Conservation (phyloP, 176 grass and related monocot species). For the Tillandsia fasciculata region DNA sequence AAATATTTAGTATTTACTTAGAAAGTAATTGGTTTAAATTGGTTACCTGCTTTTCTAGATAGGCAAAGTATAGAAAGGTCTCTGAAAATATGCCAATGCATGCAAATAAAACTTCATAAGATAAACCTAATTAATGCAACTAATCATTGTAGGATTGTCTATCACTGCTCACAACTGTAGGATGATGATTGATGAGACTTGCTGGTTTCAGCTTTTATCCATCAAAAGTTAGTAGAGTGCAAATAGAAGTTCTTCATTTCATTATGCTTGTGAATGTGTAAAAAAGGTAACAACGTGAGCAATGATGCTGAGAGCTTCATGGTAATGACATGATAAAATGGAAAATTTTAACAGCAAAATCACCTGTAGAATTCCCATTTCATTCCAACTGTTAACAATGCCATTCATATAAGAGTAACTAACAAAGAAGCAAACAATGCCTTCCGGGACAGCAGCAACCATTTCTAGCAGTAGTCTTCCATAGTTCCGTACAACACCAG, state of each 20-base stretch:
- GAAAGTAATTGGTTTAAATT: no score
- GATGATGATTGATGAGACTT: neutral
- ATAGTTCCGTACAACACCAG: conserved; percentile 94
- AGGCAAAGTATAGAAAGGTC: no score
- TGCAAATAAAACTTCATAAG: no score
- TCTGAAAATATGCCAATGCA: no score
- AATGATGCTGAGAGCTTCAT: neutral
- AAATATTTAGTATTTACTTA: no score
- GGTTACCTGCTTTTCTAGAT: no score
- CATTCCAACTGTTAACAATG: conserved; percentile 94
- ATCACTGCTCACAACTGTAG: no score
- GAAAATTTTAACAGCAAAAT: conserved; percentile 15
- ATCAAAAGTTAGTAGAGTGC: no score
- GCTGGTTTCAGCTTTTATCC: no score
- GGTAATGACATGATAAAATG: neutral
- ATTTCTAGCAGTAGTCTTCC: conserved; percentile 85
- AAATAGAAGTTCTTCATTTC: neutral
- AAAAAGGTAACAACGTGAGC: neutral
- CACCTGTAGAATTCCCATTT: conserved; percentile 97
- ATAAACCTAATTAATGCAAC: no score
- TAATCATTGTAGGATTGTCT: no score
- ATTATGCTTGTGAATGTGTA: neutral
- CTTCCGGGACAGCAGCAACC: conserved; percentile 84
- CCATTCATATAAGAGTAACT: conserved; percentile 99
- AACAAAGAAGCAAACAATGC: conserved; percentile 95